Evolutionary conservation across 192 early-diverging fungal species (phyloP).

Genomic region (Entomortierella chlamydospora): DNA sequence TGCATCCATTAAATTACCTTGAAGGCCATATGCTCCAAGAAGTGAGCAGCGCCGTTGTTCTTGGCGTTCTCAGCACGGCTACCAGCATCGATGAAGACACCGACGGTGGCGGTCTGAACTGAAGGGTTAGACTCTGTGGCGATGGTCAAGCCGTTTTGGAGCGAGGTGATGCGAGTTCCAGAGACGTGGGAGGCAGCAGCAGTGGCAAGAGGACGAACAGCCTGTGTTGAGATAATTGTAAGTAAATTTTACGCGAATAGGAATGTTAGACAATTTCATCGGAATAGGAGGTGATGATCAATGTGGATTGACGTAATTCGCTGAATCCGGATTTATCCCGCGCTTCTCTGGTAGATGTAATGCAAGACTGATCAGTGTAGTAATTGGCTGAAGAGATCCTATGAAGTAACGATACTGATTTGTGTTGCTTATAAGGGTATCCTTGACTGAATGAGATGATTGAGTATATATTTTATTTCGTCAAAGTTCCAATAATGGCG

Average conservation of each 20-base stretch:
- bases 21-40: conserved; percentile 99
- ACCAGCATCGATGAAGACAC: conserved; percentile 92
- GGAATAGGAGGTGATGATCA: too few relatives aligned
- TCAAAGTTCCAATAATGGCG: neutral
- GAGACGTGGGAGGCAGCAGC: conserved; percentile 40
- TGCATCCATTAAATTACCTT: conserved; percentile 68
- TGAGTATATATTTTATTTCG: neutral
- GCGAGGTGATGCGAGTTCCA: conserved; percentile 74
- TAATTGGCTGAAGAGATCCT: too few relatives aligned
- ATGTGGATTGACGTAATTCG: too few relatives aligned
- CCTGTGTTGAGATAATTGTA: too few relatives aligned
- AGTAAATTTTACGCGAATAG: too few relatives aligned
- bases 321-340: too few relatives aligned
- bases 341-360: too few relatives aligned
- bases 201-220: conserved; percentile 65
- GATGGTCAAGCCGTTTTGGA: conserved; percentile 85
- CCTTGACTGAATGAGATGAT: too few relatives aligned
- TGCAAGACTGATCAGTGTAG: too few relatives aligned
- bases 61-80: conserved; percentile 82
- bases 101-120: conserved; percentile 88
- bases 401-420: too few relatives aligned
- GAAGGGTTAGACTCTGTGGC: conserved; percentile 86
- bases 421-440: too few relatives aligned
- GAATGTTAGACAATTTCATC: too few relatives aligned
- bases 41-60: conserved; percentile 97